Base-by-base conservation (phyloP, 176 grass and related monocot species). In the Hordeum marinum region DNA sequence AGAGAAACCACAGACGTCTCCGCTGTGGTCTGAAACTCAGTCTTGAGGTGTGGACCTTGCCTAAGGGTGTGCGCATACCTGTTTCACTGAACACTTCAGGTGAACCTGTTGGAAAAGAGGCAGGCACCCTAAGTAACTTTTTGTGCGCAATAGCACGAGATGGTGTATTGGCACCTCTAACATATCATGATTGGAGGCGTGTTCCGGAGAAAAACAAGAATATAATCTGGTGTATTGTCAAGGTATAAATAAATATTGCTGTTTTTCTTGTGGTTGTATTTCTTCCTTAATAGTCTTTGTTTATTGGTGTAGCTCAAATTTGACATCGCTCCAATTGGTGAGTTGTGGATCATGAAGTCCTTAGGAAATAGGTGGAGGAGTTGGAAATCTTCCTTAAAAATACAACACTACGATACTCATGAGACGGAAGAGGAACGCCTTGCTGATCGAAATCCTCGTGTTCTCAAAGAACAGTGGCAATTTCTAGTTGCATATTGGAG, bases 401-500 rank as follows among this genome's bases (percentile, higher is more conserved):
- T 64, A 68, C 40, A 67, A 12, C 88, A 91, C 68, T 94, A 86
- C 29, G 82, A 91, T 80, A 58, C 41, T 83, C 88, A 93, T 88
- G 85, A 90, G 20, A 90, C 83, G 2, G 88, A 88, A 68, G 88
- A 86, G 78, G 88, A 84, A 34, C 77, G 78, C 10, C 85, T 90
- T 76, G 88, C 82, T 39, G 82, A 90, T 83, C 80, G 54, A 42
- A 67, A 93, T 80, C 64, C 79, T 79, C 82, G 82, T 24, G 86
- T 90, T 55, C 60, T 88, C 18, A 34, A 80, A 66, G 91, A 85
- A 40, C 88, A 93, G 75, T 90, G 88, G 88, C 48, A 48, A 77
- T 88, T 83, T 72, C 77, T 90, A 82, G 60, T 86, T 79, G 27
- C 61, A 35, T 93, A 82, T 74, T 93, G 91, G 91, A 85, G 85